Evolutionary conservation across 306 rosid genomes (phyloP).

Genomic region (Trifolium pratense): DNA sequence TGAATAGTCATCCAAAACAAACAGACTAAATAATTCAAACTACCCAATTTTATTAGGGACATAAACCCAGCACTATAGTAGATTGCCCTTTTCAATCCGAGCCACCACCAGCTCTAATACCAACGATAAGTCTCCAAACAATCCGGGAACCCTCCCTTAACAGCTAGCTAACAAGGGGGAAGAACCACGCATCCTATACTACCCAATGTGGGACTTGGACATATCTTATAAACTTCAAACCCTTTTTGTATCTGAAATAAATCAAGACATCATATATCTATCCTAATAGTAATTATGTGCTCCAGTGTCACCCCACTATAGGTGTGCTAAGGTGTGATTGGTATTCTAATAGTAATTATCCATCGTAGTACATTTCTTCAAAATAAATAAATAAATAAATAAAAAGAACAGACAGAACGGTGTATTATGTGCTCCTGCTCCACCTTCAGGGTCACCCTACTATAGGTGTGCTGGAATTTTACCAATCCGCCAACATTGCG

Average conservation of each 20-base stretch:
- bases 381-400: background rate
- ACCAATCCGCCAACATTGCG: background rate
- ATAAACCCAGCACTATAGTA: background rate
- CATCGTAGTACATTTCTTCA: too few relatives aligned
- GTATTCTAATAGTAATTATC: too few relatives aligned
- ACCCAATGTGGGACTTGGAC: background rate
- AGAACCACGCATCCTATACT: background rate
- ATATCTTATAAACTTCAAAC: background rate
- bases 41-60: slow-evolving; percentile 22
- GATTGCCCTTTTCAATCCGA: background rate
- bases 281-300: too few relatives aligned
- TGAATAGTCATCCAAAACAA: slow-evolving; percentile 48
- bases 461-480: background rate
- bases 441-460: background rate
- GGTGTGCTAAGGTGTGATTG: too few relatives aligned
- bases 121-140: background rate
- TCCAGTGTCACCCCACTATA: too few relatives aligned
- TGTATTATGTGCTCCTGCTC: background rate
- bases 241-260: slow-evolving; percentile 9
- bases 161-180: background rate
- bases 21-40: slow-evolving; percentile 29
- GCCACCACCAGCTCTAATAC: background rate
- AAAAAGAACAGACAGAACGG: background rate
- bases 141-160: background rate
- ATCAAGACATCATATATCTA: slow-evolving; percentile 20